phyloP scores from a whole-genome alignment of 2,329 filamentous ascomycete genomes.

The Aulographum hederae region DNA sequence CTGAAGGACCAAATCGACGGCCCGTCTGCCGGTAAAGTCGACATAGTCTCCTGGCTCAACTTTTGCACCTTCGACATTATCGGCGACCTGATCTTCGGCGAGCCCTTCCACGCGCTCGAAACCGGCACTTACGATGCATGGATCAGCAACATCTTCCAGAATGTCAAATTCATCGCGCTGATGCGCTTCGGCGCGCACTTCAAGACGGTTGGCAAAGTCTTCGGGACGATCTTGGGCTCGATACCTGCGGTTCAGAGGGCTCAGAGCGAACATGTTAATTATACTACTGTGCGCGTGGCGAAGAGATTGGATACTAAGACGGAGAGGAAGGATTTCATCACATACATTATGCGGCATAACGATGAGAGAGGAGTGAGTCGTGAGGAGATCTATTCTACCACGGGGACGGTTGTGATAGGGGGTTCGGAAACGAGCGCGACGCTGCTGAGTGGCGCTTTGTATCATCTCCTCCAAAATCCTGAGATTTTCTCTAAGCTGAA shows the following conservation, averaged over 20 bases:
- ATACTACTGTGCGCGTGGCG: conserved; percentile 12
- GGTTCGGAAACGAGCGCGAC: conserved; percentile 6
- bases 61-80: conserved; percentile 9
- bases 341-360: conserved; percentile 14
- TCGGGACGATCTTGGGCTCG: too few relatives aligned
- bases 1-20: too few relatives aligned
- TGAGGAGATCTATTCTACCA: conserved; percentile 15
- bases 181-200: too few relatives aligned
- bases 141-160: conserved; percentile 16
- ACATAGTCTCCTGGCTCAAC: conserved; percentile 14
- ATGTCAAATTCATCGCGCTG: conserved; percentile 16
- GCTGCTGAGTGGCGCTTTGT: conserved; percentile 3
- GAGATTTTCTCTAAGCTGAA: conserved; percentile 2
- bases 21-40: conserved; percentile 7
- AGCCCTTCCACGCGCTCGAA: conserved; percentile 12
- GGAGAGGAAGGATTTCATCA: conserved; percentile 15
- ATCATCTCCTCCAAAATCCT: conserved; percentile 4
- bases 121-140: conserved; percentile 6
- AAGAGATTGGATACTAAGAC: conserved; percentile 12
- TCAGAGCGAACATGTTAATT: conserved; percentile 9
- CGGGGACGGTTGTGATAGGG: conserved; percentile 8
- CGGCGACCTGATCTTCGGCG: conserved; percentile 13
- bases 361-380: conserved; percentile 16
- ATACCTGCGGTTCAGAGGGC: too few relatives aligned
- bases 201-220: too few relatives aligned